Evolutionary conservation across 2,329 filamentous ascomycete species (phyloP).

Genomic region (Paecilomyces dactylethromorphus): DNA sequence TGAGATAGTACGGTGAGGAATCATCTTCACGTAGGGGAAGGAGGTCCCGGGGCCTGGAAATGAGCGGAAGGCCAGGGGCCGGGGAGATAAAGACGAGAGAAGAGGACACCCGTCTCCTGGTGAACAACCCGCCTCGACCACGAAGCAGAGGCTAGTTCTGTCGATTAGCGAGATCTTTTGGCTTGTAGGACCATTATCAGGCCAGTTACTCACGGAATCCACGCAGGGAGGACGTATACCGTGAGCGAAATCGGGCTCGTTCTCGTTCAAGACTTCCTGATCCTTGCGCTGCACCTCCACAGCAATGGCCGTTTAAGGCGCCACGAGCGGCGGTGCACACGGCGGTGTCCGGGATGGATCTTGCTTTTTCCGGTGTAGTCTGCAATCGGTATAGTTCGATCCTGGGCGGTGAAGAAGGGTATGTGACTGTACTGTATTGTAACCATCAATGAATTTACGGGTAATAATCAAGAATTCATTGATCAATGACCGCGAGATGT

Average conservation of each 20-base stretch:
- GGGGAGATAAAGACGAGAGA: neutral
- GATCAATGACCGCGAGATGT: too few species aligned
- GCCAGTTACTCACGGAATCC: neutral
- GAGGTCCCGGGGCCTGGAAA: neutral
- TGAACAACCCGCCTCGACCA: neutral
- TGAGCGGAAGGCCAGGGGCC: neutral
- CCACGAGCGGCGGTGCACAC: neutral
- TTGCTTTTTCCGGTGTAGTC: neutral
- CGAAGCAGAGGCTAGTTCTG: neutral
- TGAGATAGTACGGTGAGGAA: slow-evolving; percentile 34
- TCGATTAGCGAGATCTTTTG: neutral
- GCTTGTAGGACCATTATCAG: neutral
- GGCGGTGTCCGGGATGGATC: neutral
- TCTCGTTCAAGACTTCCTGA: neutral
- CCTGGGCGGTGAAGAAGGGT: neutral
- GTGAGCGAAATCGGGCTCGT: neutral
- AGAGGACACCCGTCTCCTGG: neutral
- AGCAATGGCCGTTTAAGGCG: neutral
- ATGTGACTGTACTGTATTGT: too few species aligned
- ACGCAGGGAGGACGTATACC: neutral
- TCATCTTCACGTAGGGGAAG: slow-evolving; percentile 21
- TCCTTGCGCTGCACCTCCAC: neutral
- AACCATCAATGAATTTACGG: too few species aligned
- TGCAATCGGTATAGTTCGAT: neutral
- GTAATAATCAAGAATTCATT: too few species aligned